These are phyloP conservation scores for Eucalyptus marginata DNA, from an alignment of 345 rosid species.

Conservation along the genomic window DNA sequence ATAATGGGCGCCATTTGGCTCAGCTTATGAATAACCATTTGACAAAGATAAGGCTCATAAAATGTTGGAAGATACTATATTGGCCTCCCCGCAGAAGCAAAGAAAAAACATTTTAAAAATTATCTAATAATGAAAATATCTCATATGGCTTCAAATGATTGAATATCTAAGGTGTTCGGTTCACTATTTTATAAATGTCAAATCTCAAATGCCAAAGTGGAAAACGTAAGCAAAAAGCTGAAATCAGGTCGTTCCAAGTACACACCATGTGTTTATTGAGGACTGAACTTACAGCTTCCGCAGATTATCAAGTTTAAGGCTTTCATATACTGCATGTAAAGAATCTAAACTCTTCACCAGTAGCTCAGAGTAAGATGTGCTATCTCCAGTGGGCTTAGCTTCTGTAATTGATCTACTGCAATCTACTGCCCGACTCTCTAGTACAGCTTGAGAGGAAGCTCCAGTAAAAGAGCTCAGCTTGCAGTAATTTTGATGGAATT, in stretches of 20 bases:
- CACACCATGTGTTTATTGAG: neutral
- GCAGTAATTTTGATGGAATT: slow-evolving; percentile 64
- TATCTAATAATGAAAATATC: neutral
- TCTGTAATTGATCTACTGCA: slow-evolving; percentile 15
- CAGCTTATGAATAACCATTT: neutral
- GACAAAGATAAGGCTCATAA: neutral
- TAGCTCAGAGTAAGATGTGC: slow-evolving; percentile 34
- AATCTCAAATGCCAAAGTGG: neutral
- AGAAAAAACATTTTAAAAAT: neutral
- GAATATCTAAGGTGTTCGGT: neutral
- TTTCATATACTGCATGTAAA: slow-evolving; percentile 90
- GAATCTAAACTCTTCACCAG: slow-evolving; percentile 56
- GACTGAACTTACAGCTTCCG: slow-evolving; percentile 53
- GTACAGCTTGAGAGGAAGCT: slow-evolving; percentile 12
- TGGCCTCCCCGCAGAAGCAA: neutral
- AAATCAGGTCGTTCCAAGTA: neutral
- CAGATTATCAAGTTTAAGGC: slow-evolving; percentile 82
- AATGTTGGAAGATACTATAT: neutral
- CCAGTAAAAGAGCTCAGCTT: slow-evolving; percentile 21
- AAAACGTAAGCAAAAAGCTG: neutral
- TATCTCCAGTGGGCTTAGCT: slow-evolving; percentile 15
- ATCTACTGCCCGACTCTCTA: slow-evolving; percentile 12
- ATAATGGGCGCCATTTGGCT: too few species aligned
- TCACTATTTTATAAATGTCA: neutral
- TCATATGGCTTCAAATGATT: neutral